Evolutionary conservation across 2,329 filamentous ascomycete species (phyloP).

Genomic region (Ophiostoma ips): DNA sequence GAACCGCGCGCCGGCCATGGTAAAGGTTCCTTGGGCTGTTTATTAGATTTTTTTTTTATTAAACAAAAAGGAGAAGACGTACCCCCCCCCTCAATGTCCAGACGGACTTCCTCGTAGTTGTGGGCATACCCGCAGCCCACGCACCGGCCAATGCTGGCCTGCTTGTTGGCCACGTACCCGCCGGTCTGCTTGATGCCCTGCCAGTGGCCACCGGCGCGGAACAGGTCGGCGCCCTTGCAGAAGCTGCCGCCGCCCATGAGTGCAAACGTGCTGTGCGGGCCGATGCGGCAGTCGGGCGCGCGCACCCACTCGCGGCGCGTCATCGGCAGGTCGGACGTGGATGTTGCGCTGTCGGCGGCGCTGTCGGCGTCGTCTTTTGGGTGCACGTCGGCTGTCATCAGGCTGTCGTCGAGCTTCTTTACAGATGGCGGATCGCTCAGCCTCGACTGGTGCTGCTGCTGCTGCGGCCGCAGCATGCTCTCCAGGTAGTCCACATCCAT

Average conservation of each 20-base stretch:
- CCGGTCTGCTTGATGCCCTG: conserved; percentile 22
- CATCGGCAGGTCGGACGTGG: conserved; percentile 7
- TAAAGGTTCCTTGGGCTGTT: conserved; percentile 22
- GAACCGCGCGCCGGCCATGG: conserved; percentile 21
- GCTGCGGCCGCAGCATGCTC: not conserved
- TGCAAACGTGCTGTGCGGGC: conserved; percentile 23
- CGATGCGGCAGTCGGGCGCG: conserved; percentile 20
- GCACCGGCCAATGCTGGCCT: conserved; percentile 16
- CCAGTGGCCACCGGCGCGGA: conserved; percentile 22
- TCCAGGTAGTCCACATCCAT: conserved; percentile 2
- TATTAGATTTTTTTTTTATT: no score
- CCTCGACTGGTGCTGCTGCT: no score
- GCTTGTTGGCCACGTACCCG: conserved; percentile 17
- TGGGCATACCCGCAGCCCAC: conserved; percentile 18
- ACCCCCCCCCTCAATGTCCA: conserved; percentile 20
- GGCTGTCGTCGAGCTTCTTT: conserved; percentile 4
- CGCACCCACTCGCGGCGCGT: conserved; percentile 12
- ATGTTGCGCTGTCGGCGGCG: not conserved
- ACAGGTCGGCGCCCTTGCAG: conserved; percentile 26
- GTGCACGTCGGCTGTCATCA: conserved; percentile 8
- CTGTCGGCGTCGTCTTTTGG: not conserved
- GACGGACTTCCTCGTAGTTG: conserved; percentile 19
- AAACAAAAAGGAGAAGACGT: no score
- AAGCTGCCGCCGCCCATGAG: conserved; percentile 20
- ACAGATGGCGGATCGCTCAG: no score